A percentile compares a stretch with the other conserved stretches of the same genome.
These are phyloP conservation scores for Monosporozyma solicola DNA, from an alignment of 805 yeast species.

Conservation along the genomic window DNA sequence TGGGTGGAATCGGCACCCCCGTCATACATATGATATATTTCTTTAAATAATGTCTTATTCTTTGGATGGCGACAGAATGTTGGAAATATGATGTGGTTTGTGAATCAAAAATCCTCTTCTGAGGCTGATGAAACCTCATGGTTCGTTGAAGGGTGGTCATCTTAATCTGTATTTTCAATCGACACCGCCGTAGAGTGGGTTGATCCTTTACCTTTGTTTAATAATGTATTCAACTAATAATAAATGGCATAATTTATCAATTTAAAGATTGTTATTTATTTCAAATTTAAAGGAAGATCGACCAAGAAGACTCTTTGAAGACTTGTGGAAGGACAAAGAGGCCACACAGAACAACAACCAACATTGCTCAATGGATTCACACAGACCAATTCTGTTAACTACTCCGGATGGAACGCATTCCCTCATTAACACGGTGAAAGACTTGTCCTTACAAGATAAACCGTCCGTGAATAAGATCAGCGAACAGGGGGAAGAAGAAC, in stretches of 20 bases:
- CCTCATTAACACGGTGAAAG: neutral
- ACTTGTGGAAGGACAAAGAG: neutral
- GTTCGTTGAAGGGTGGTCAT: constrained; percentile 4
- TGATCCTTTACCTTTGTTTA: neutral
- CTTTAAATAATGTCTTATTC: constrained; percentile 32
- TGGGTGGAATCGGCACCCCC: constrained; percentile 1
- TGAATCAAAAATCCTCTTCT: constrained; percentile 38
- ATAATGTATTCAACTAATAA: neutral
- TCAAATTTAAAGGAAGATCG: neutral
- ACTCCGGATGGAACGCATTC: neutral
- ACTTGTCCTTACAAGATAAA: neutral
- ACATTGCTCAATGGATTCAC: neutral
- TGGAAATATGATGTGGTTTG: constrained; percentile 37
- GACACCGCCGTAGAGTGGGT: no score
- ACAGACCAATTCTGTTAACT: neutral
- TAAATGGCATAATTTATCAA: neutral
- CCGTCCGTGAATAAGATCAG: neutral
- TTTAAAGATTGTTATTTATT: neutral
- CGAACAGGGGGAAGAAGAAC: neutral
- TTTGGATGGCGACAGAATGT: constrained; percentile 35
- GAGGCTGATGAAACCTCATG: constrained; percentile 28
- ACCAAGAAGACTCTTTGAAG: neutral
- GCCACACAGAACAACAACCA: neutral
- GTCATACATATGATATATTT: constrained; percentile 32
- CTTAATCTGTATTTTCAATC: neutral